Evolutionary conservation across 164 flowering plant species (phyloP).

Genomic region (Macadamia tetraphylla): DNA sequence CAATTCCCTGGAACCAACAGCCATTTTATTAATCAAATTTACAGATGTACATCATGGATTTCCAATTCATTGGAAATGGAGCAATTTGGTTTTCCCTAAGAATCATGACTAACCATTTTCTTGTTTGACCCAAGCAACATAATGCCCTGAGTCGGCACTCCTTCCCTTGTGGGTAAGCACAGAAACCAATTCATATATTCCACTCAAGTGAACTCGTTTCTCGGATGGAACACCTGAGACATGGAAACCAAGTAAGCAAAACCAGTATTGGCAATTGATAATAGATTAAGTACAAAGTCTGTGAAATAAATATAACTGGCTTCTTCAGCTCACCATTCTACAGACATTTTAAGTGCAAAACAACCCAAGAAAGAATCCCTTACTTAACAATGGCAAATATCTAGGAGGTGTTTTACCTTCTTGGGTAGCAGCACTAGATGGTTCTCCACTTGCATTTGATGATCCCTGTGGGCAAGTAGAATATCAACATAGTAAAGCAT

Average conservation of each 20-base stretch:
- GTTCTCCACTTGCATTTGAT: constrained; percentile 50
- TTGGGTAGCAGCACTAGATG: constrained; percentile 31
- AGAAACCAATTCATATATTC: constrained; percentile 90
- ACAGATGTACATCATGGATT: too few species aligned
- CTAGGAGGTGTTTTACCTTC: constrained; percentile 32
- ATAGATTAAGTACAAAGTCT: background rate
- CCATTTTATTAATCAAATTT: background rate
- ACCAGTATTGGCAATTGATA: background rate
- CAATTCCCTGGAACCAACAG: constrained; percentile 63
- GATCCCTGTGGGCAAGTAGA: constrained; percentile 41
- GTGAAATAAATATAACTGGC: background rate
- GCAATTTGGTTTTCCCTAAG: background rate
- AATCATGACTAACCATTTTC: constrained; percentile 65
- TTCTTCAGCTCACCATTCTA: background rate
- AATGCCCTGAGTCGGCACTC: constrained; percentile 98
- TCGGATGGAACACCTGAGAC: constrained; percentile 38
- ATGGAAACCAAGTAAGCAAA: background rate
- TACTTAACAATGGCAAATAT: background rate
- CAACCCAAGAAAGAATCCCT: background rate
- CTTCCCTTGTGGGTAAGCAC: constrained; percentile 96
- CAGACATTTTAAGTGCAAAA: too few species aligned
- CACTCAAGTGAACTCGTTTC: constrained; percentile 56
- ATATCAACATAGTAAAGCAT: background rate
- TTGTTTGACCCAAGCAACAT: constrained; percentile 98
- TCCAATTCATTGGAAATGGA: too few species aligned